phyloP scores from a whole-genome alignment of 2,329 filamentous ascomycete species.

The Teratosphaeria nubilosa region DNA sequence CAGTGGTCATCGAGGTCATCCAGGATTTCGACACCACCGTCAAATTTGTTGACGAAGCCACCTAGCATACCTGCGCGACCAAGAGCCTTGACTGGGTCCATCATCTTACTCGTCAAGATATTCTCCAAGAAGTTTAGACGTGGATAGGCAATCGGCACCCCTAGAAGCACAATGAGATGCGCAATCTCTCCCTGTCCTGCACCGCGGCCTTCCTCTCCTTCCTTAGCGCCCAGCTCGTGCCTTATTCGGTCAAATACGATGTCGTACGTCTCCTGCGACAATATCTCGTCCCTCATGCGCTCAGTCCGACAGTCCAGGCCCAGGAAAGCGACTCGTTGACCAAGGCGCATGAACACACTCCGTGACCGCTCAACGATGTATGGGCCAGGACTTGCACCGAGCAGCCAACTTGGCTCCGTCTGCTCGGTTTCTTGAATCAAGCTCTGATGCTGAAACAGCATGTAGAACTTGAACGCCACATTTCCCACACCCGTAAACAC shows the following conservation, averaged over 20 bases:
- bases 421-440: conserved; percentile 67
- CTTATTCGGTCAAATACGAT: conserved; percentile 79
- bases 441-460: conserved; percentile 96
- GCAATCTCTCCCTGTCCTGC: conserved; percentile 59
- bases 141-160: conserved; percentile 50
- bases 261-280: conserved; percentile 74
- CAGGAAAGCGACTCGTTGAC: conserved; percentile 67
- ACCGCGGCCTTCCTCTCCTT: neutral
- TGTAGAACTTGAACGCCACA: conserved; percentile 95
- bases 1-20: conserved; percentile 94
- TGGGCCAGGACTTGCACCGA: conserved; percentile 70
- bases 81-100: conserved; percentile 83
- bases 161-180: conserved; percentile 78
- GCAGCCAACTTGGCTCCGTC: conserved; percentile 82
- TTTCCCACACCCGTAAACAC: conserved; percentile 84
- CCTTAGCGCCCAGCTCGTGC: conserved; percentile 58
- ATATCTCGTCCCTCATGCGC: conserved; percentile 69
- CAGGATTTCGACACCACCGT: conserved; percentile 81
- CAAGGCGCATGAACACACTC: conserved; percentile 76
- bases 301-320: conserved; percentile 89
- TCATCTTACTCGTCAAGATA: conserved; percentile 67
- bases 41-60: conserved; percentile 73
- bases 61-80: conserved; percentile 73
- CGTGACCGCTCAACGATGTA: conserved; percentile 83
- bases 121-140: conserved; percentile 51